Evolutionary conservation across 2,329 filamentous ascomycete genomes (phyloP), one percentile per base, ranked within the genome.

Genomic region (Penicillium rolfsii): DNA sequence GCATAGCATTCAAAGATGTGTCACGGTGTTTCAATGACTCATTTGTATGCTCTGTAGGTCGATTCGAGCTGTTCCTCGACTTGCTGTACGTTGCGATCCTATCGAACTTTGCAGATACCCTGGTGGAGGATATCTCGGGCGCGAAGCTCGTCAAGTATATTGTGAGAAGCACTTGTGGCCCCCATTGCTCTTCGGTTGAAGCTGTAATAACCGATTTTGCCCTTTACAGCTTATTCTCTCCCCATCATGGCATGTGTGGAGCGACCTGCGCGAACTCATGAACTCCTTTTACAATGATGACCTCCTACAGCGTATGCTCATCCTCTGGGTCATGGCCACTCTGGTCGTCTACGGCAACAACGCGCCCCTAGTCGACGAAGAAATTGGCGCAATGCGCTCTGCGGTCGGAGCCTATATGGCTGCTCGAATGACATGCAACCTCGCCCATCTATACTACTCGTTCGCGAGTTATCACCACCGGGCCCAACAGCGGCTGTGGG

Each of bases 221-320:
- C 35, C 1, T 36, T 4, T 50, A 28, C 43, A 71, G 70, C 75
- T 83, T 48, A 80, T 82, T 40, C 80, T 82, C 40, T 74, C 79
- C 7, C 80, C 80, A 9, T 80, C 81, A 58, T 83, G 81, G 81
- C 78, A 83, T 61, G 79, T 83, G 52, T 83, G 81, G 81, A 76
- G 74, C 43, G 81, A 83, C 61, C 72, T 82, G 19, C 78, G 80
- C 61, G 81, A 83, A 69, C 72, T 83, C 58, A 83, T 83, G 80
- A 83, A 83, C 69, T 81, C 79, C 7, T 83, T 81, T 70, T 83
- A 83, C 69, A 82, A 80, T 55, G 81, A 83, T 61, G 82, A 83
- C 63, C 66, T 83, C 22, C 62, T 76, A 1, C 81, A 83, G 65
- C 78, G 81, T 7, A 66, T 81, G 33, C 67, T 81, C 28, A 80